Percentiles rank a stretch among this genome's conserved stretches.
Evolutionary conservation across 192 early-diverging fungal species (phyloP).

Genomic region (Phycomyces nitens): DNA sequence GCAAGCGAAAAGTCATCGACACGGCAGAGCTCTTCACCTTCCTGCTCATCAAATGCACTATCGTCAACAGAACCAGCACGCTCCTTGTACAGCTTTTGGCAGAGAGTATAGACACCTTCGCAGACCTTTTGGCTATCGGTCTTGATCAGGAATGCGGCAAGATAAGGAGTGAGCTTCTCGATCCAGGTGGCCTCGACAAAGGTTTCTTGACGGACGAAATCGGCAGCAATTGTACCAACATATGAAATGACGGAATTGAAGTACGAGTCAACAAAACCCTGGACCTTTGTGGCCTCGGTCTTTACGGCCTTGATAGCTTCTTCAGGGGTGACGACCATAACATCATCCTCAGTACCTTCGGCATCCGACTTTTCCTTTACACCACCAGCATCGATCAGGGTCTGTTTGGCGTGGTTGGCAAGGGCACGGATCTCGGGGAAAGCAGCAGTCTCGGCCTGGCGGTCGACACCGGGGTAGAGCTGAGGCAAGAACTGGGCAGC

Average conservation of each 20-base stretch:
- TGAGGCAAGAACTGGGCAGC: constrained; percentile 74
- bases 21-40: constrained; percentile 50
- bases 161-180: constrained; percentile 48
- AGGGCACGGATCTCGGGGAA: constrained; percentile 73
- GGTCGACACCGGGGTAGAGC: constrained; percentile 70
- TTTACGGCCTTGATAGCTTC: constrained; percentile 43
- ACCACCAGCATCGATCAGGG: constrained; percentile 65
- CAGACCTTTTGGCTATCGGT: constrained; percentile 41
- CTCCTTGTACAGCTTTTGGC: constrained; percentile 24
- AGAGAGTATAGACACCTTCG: constrained; percentile 33
- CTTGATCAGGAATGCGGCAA: constrained; percentile 52
- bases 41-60: constrained; percentile 41
- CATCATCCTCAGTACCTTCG: constrained; percentile 10
- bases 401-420: constrained; percentile 58
- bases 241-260: constrained; percentile 49
- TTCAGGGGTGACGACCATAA: constrained; percentile 29
- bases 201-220: constrained; percentile 57
- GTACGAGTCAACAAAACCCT: constrained; percentile 51
- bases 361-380: constrained; percentile 36
- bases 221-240: constrained; percentile 49
- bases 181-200: constrained; percentile 59
- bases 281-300: constrained; percentile 38
- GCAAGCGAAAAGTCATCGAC: constrained; percentile 76
- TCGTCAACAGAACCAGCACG: constrained; percentile 40
- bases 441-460: constrained; percentile 65